Conservation (phyloP, 2,329 filamentous ascomycete species). For the Clonostachys byssicola region DNA sequence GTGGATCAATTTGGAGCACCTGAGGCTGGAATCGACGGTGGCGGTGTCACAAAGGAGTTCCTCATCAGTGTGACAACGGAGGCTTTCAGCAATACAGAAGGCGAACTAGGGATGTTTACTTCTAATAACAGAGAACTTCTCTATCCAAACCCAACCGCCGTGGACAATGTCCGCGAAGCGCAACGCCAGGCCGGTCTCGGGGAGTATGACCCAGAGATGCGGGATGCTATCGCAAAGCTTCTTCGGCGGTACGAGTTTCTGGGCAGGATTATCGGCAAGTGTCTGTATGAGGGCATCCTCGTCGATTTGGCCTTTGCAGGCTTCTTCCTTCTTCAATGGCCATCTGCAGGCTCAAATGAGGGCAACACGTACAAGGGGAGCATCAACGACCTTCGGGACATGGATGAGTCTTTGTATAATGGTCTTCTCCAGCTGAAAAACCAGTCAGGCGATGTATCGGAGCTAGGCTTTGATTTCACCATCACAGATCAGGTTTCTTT, state of each 20-base stretch:
- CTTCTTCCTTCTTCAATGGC: constrained; percentile 97
- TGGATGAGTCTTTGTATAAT: constrained; percentile 87
- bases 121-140: constrained; percentile 83
- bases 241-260: constrained; percentile 84
- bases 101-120: constrained; percentile 58
- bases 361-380: constrained; percentile 81
- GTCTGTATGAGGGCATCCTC: constrained; percentile 93
- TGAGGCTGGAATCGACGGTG: constrained; percentile 94
- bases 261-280: constrained; percentile 90
- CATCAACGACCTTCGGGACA: constrained; percentile 87
- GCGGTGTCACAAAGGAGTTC: constrained; percentile 96
- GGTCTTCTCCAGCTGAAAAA: constrained; percentile 82
- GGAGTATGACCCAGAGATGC: constrained; percentile 53
- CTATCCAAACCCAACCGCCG: constrained; percentile 78
- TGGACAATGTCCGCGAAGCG: constrained; percentile 63
- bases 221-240: constrained; percentile 52
- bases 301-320: constrained; percentile 90
- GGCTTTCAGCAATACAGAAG: constrained; percentile 63
- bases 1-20: constrained; percentile 82
- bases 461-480: constrained; percentile 80
- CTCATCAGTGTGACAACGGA: constrained; percentile 83
- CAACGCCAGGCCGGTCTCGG: constrained; percentile 45
- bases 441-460: constrained; percentile 68
- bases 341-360: constrained; percentile 61
- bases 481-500: constrained; percentile 66